Evolutionary conservation across 23 red algal species (phyloP), one percentile per base, ranked within the genome.

Genomic region (Gracilaria domingensis): DNA sequence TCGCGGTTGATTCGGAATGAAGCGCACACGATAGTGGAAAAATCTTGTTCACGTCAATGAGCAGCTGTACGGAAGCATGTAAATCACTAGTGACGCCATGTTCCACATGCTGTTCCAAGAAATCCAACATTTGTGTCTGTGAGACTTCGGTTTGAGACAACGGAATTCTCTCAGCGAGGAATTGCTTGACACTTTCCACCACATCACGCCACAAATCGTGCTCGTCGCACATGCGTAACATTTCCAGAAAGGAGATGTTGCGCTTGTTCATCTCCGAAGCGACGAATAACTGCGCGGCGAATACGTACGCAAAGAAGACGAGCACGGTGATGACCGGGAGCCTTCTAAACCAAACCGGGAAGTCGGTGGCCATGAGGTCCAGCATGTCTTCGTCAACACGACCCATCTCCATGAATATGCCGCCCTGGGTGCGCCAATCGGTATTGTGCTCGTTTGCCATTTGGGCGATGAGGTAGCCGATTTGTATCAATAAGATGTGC

Each of bases 311-410:
- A 38, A 70, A 70, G 25, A 70, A 70, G 30, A 38, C 1, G 3
- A 70, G 65, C 23, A 70, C 13, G 12, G 30, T 70, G 28, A 70
- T 34, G 65, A 17, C 18, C 13, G 65, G 65, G 8, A 70, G 35
- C 65, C 35, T 70, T 33, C 30, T 38, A 70, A 70, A 70, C 65
- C 65, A 70, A 33, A 70, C 35, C 65, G 65, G 65, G 8, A 70
- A 70, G 4, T 70, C 30, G 28, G 28, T 38, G 16, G 28, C 65
- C 28, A 70, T 38, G 35, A 70, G 23, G 18, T 70, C 65, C 25
- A 70, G 13, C 35, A 70, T 38, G 16, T 70, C 65, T 38, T 33
- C 65, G 25, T 38, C 35, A 12, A 33, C 35, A 25, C 35, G 30
- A 33, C 28, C 35, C 28, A 35, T 38, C 12, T 70, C 65, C 35